Base-by-base conservation (phyloP, 139 green algal genomes). In the Coelastrella sp. region DNA sequence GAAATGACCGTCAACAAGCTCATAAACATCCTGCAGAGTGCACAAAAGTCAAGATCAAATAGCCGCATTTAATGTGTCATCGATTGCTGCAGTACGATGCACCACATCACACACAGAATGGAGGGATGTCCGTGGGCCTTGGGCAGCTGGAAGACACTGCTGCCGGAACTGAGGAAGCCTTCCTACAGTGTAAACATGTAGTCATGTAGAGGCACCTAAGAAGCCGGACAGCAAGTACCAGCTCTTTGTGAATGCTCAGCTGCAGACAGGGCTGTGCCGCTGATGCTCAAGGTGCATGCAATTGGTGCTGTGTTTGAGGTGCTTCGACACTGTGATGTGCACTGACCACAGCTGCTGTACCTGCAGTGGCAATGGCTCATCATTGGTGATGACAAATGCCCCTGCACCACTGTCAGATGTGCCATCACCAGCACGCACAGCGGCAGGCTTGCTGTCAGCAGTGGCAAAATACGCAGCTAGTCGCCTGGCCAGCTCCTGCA, bases 361-460 rank as follows among this genome's bases (percentile, higher is more conserved):
- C 59, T 95, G 88, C 85, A 97, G 88, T 9, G 95, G 94, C 68
- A 97, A 91, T 1, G 93, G 35, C 78, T 96, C 95, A 25, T 95
- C 87, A 87, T 92, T 94, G 6, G 78, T 85, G 7, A 95, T 80
- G 4, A 19, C 35, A 75, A 96, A 92, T 24, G 90, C 91, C 4
- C 93, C 92, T 4, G 20, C 66, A 6, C 24, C 25, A 4, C 82
- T 4, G 0, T 91, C 61, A 63, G 78, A 35, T 25, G n/a, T 20
- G 72, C 27, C 78, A 86, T 1, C 68, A 25, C 7, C 57, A 25
- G 22, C 19, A 66, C 27, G 59, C 6, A 27, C 78, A n/a, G 78
- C 87, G 15, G 63, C 87, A 19, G 87, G 78, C 17, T 90, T 87
- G 14, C 76, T 90, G 35, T 94, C 92, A 1, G 89, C 90, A 12